Evolutionary conservation across 768 basidiomycete genomes (phyloP), one percentile per base, ranked within the genome.

Genomic region (Lactifluus rugatus): DNA sequence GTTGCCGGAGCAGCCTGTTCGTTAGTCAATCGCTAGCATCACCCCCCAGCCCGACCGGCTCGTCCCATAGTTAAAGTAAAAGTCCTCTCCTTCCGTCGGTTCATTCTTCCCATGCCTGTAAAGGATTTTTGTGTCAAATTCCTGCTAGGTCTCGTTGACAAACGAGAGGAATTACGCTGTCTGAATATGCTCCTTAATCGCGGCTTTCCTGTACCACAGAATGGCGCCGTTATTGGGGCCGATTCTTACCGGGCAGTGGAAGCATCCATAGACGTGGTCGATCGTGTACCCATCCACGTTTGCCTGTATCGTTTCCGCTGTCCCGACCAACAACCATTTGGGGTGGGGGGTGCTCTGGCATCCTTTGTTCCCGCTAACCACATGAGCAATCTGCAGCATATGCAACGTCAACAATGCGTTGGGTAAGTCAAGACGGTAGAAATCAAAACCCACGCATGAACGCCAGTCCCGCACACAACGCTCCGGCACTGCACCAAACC

Each of bases 381-480:
- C n/a, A 48, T 58, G 45, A 1, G 37, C 6, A 41, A 58, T 23
- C 50, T 58, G 37, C 51, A 41, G 16, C 36, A 0, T 5, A 52
- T 2, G 25, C 3, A 13, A 7, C 25, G 19, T 58, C 26, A 52
- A 23, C 16, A 10, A 42, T 46, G 5, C 2, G 36, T 9, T 8
- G n/a, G 16, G 23, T 6, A 10, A 7, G 6, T 25, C 25, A 42
- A 21, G 44, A 34, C 5, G 14, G 25, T 11, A 21, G 21, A 36
- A 42, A 26, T 36, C 10, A 51, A 57, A 58, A 51, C n/a, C 13
- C 28, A 58, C 57, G 45, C 57, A 58, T 41, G 57, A 58, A 1
- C 57, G 57, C 57, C 57, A 58, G 42, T 58, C 57, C 23, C 50
- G 51, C 16, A 41, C 44, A 11, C 34, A 41, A 19, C 57, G 50